phyloP scores from a whole-genome alignment of 2,329 filamentous ascomycete species.

The Dactylonectria macrodidyma region DNA sequence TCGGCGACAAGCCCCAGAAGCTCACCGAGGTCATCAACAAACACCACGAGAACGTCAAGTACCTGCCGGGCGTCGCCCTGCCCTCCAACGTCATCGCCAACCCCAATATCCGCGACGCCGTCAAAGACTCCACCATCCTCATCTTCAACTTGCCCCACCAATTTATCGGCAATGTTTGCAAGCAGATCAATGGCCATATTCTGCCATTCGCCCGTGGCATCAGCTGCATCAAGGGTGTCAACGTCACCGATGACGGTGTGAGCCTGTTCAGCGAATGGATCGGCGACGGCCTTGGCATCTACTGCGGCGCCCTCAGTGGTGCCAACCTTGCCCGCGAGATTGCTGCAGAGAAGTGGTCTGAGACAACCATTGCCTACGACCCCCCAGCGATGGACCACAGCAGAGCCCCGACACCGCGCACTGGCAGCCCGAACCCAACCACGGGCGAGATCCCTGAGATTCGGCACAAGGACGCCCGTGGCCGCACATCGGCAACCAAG shows the following conservation, averaged over 20 bases:
- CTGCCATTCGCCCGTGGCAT: slow-evolving; percentile 93
- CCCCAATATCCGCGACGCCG: slow-evolving; percentile 83
- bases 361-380: slow-evolving; percentile 97
- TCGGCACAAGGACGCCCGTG: slow-evolving; percentile 79
- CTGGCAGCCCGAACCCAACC: slow-evolving; percentile 64
- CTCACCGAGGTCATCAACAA: slow-evolving; percentile 93
- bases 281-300: slow-evolving; percentile 90
- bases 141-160: slow-evolving; percentile 98
- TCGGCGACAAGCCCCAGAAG: slow-evolving; percentile 81
- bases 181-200: slow-evolving; percentile 88
- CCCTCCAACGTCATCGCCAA: slow-evolving; percentile 89
- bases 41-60: slow-evolving; percentile 97
- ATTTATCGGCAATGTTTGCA: slow-evolving; percentile 91
- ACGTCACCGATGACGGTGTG: slow-evolving; percentile 89
- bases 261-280: slow-evolving; percentile 96
- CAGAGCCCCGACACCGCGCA: slow-evolving; percentile 73
- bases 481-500: slow-evolving; percentile 76
- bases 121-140: slow-evolving; percentile 87
- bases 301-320: slow-evolving; percentile 94
- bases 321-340: slow-evolving; percentile 98
- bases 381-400: slow-evolving; percentile 88
- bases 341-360: slow-evolving; percentile 94
- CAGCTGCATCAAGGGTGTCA: slow-evolving; percentile 98
- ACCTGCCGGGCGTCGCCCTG: slow-evolving; percentile 89
- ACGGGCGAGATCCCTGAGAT: slow-evolving; percentile 68